Base-by-base conservation (phyloP, 192 early-diverging fungal genomes). In the Gonapodya sp. region DNA sequence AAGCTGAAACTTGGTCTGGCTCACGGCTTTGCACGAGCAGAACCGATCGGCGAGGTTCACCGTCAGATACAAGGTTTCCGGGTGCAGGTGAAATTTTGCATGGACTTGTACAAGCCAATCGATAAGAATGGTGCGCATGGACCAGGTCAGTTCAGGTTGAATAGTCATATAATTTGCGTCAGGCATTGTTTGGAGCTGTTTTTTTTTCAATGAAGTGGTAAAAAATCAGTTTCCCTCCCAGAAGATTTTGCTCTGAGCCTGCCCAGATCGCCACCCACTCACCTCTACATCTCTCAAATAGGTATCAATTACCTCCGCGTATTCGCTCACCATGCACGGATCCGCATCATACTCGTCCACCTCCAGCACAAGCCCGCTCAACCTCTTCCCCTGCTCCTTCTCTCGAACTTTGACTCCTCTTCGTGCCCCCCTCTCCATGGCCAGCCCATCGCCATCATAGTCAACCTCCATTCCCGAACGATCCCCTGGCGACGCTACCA, bases 251-350 rank as follows among this genome's bases (percentile, higher is more conserved):
- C 64, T 24, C 2, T 1, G 1, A 14, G 34, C 24, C 31, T 0
- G 2, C 32, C n/a, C 35, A 78, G 30, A 2, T 24, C 8, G n/a
- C 33, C 18, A 80, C 64, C 73, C n/a, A 64, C 78, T 73, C 73
- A 88, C 87, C 86, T 93, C 92, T 34, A 92, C 83, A 81, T 88
- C 85, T 18, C 86, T 82, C 86, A 90, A 88, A 79, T 93, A 92
- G 0, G 83, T 85, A 87, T 91, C 91, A 35, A 93, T 93, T 73
- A 88, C 88, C 73, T 85, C 87, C 80, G 88, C 84, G 78, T 89
- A 91, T 81, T 93, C 92, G 31, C 88, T 81, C 31, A 93, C 81
- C 35, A 90, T 82, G 0, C 83, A 82, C 2, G 82, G 83, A 81
- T 91, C 89, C 75, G 34, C 30, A 64, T 64, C 46, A 24, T 64